Evolutionary conservation across 345 rosid species (phyloP).

Genomic region (Schrenkiella parvula): DNA sequence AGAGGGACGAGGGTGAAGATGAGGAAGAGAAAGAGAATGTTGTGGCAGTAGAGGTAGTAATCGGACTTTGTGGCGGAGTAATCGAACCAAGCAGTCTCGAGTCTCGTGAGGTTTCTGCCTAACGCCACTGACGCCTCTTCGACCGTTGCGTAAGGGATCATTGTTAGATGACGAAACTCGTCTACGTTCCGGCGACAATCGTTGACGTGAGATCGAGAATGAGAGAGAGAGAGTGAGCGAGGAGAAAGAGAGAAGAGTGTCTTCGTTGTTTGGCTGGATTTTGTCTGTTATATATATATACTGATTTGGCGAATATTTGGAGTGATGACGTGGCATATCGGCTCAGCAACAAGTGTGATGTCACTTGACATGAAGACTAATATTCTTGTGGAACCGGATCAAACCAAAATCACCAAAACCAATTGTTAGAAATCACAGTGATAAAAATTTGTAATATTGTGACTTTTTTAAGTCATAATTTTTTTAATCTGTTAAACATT

Average conservation of each 20-base stretch:
- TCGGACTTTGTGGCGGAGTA: constrained; percentile 76
- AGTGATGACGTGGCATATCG: constrained; percentile 1
- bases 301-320: not conserved
- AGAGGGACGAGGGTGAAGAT: constrained; percentile 63
- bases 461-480: no score
- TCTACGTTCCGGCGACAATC: not conserved
- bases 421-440: no score
- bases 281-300: constrained; percentile 1
- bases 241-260: not conserved
- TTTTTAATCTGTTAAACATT: no score
- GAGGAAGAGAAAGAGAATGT: constrained; percentile 55
- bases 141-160: constrained; percentile 62
- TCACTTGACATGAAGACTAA: not conserved
- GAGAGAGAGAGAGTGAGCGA: not conserved
- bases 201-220: constrained; percentile 6
- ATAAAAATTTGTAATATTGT: no score
- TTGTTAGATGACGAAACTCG: not conserved
- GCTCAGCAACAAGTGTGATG: not conserved
- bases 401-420: not conserved
- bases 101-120: constrained; percentile 58
- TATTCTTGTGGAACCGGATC: not conserved
- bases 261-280: constrained; percentile 7
- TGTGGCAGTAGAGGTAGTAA: constrained; percentile 69
- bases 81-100: constrained; percentile 66
- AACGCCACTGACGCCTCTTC: constrained; percentile 59